Conservation (phyloP, 495 filamentous ascomycete genomes). For the Aspergillus saccharolyticus region DNA sequence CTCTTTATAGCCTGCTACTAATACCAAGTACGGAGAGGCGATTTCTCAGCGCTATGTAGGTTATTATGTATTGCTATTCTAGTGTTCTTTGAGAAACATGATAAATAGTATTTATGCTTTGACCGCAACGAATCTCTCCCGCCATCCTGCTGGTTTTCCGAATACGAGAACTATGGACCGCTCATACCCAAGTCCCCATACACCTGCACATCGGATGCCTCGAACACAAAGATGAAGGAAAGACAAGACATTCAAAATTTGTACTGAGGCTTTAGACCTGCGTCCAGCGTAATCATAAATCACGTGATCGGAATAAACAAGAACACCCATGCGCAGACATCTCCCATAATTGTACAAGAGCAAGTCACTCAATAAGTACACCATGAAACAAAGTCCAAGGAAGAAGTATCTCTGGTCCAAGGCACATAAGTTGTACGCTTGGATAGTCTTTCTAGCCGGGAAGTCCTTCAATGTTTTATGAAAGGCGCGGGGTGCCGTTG, state of each 20-base stretch:
- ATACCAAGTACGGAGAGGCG: too few species aligned
- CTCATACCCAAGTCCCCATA: constrained; percentile 9
- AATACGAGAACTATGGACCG: constrained; percentile 4
- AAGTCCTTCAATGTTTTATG: constrained; percentile 8
- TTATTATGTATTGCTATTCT: not conserved
- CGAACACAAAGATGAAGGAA: constrained; percentile 9
- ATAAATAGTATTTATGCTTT: not conserved
- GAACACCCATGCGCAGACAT: constrained; percentile 18
- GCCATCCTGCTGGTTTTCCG: constrained; percentile 4
- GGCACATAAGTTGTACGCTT: constrained; percentile 19
- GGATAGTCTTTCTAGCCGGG: constrained; percentile 7
- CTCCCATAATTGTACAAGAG: constrained; percentile 15
- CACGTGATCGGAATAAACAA: constrained; percentile 15
- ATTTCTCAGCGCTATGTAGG: not conserved
- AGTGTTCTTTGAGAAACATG: not conserved
- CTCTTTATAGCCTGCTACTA: too few species aligned
- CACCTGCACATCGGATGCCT: constrained; percentile 15
- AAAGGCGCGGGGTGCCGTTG: too few species aligned
- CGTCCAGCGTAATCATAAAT: not conserved
- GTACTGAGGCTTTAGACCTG: not conserved
- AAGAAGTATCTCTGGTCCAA: constrained; percentile 11
- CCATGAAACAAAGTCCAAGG: not conserved
- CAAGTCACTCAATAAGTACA: constrained; percentile 18
- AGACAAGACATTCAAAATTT: not conserved
- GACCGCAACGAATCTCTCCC: not conserved